Conservation (phyloP, 495 filamentous ascomycete species). For the Neurospora sp. region DNA sequence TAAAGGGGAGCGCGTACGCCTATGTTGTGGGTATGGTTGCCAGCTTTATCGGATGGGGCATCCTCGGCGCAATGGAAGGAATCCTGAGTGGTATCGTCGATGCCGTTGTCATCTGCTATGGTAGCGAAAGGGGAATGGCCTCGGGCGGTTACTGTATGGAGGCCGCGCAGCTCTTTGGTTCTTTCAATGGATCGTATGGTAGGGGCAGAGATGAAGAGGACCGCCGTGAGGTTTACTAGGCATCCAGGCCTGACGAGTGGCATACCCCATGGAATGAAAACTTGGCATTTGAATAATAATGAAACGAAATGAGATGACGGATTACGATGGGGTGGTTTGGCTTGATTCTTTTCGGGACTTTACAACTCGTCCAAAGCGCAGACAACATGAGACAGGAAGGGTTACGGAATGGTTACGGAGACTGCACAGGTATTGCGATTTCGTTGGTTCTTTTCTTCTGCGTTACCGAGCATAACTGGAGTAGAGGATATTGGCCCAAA, state of each 20-base stretch:
- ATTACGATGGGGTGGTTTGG: neutral
- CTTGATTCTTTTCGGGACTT: neutral
- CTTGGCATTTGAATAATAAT: neutral
- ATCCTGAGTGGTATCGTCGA: slow-evolving; percentile 87
- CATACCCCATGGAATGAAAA: neutral
- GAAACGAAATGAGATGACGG: neutral
- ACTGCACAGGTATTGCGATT: neutral
- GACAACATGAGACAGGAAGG: neutral
- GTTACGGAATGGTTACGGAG: neutral
- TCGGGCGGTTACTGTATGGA: slow-evolving; percentile 74
- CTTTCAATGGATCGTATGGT: neutral
- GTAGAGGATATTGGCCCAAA: neutral
- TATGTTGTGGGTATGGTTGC: slow-evolving; percentile 90
- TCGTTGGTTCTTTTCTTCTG: neutral
- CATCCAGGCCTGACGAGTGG: neutral
- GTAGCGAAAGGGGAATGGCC: slow-evolving; percentile 66
- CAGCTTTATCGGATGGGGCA: slow-evolving; percentile 87
- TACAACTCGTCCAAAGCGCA: neutral
- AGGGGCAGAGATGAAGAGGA: neutral
- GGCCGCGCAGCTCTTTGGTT: slow-evolving; percentile 69
- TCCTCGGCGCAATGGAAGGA: slow-evolving; percentile 91
- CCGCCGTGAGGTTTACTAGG: neutral
- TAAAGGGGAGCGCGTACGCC: slow-evolving; percentile 82
- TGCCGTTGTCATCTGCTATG: slow-evolving; percentile 87
- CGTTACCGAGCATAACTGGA: neutral